phyloP scores from a whole-genome alignment of 2,329 filamentous ascomycete genomes.

The Cladosporium cucumerinum region DNA sequence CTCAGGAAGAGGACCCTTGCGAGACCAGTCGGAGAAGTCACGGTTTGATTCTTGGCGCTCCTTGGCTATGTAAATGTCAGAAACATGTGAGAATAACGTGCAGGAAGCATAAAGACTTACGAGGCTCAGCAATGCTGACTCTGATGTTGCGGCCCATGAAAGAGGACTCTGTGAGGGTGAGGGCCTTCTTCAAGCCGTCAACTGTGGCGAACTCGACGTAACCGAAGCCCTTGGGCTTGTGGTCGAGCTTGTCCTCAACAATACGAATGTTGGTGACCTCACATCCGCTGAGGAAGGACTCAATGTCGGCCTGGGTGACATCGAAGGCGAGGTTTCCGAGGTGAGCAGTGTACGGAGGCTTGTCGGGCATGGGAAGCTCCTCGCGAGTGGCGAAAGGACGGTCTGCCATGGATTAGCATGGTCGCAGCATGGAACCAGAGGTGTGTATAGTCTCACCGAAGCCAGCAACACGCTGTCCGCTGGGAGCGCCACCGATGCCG shows the following conservation, averaged over 20 bases:
- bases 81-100: not conserved
- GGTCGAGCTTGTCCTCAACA: slow-evolving; percentile 91
- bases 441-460: slow-evolving; percentile 12
- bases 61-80: slow-evolving; percentile 61
- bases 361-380: slow-evolving; percentile 78
- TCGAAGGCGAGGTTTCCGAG: slow-evolving; percentile 97
- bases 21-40: slow-evolving; percentile 86
- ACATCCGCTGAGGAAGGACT: slow-evolving; percentile 80
- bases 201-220: slow-evolving; percentile 90
- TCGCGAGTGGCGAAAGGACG: slow-evolving; percentile 56
- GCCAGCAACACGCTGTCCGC: slow-evolving; percentile 16
- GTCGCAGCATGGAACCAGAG: slow-evolving; percentile 4
- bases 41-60: slow-evolving; percentile 69
- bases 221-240: slow-evolving; percentile 94
- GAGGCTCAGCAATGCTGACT: slow-evolving; percentile 94
- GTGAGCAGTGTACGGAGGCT: slow-evolving; percentile 93
- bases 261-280: slow-evolving; percentile 88
- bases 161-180: slow-evolving; percentile 73
- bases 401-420: slow-evolving; percentile 23
- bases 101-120: slow-evolving; percentile 56
- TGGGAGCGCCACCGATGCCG: slow-evolving; percentile 31
- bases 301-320: slow-evolving; percentile 76
- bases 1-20: slow-evolving; percentile 83
- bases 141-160: slow-evolving; percentile 88
- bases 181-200: slow-evolving; percentile 87